phyloP scores from a whole-genome alignment of 2,329 filamentous ascomycete genomes.

The Colletotrichum lindemuthianum region DNA sequence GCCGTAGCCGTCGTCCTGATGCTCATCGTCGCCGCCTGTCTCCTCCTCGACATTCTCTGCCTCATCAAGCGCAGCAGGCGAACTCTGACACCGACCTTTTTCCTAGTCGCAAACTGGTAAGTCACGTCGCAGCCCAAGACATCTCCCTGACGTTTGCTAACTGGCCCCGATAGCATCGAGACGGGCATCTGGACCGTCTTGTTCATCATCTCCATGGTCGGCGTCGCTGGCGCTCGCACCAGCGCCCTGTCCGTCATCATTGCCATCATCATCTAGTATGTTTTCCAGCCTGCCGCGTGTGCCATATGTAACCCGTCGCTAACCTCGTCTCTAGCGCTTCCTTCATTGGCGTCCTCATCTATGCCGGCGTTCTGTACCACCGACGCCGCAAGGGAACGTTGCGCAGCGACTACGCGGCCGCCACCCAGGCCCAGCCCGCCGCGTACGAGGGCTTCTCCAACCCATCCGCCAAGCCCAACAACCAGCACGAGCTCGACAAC shows the following conservation, averaged over 20 bases:
- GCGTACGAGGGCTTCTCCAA: slow-evolving; percentile 4
- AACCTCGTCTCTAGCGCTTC: slow-evolving; percentile 39
- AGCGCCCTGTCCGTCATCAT: slow-evolving; percentile 35
- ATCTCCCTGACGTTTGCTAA: background rate
- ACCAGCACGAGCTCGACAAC: slow-evolving; percentile 8
- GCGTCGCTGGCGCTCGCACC: slow-evolving; percentile 16
- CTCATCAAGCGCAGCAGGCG: slow-evolving; percentile 45
- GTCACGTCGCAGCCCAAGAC: background rate
- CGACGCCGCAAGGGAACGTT: slow-evolving; percentile 33
- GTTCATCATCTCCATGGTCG: slow-evolving; percentile 42
- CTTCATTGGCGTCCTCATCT: slow-evolving; percentile 47
- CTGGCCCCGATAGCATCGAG: slow-evolving; percentile 41
- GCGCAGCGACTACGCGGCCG: slow-evolving; percentile 12
- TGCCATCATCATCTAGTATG: slow-evolving; percentile 43
- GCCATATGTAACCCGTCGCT: background rate
- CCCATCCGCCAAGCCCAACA: slow-evolving; percentile 1
- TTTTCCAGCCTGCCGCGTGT: background rate
- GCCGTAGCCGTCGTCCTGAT: slow-evolving; percentile 41
- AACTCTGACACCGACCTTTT: slow-evolving; percentile 45
- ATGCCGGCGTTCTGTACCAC: slow-evolving; percentile 45
- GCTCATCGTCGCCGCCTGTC: slow-evolving; percentile 41
- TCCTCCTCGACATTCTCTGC: slow-evolving; percentile 45
- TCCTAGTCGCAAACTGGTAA: slow-evolving; percentile 40
- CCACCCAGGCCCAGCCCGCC: slow-evolving; percentile 23
- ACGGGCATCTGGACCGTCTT: slow-evolving; percentile 41